Evolutionary conservation across 768 basidiomycete genomes (phyloP).

Genomic region (Russula dissimulans): DNA sequence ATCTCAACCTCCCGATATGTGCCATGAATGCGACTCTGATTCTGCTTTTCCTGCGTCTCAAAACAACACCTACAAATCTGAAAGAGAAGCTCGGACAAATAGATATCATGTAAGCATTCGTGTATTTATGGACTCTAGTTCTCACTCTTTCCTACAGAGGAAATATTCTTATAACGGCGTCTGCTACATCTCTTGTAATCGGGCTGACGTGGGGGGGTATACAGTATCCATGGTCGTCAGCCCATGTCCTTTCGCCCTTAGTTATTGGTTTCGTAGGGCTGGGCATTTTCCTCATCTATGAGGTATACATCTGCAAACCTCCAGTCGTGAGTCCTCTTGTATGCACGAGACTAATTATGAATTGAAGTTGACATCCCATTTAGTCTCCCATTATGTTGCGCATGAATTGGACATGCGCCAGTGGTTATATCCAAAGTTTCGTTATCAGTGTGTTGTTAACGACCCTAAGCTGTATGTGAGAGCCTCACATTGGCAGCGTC

Average conservation of each 20-base stretch:
- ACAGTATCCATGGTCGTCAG: conserved; percentile 33
- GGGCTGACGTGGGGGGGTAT: conserved; percentile 38
- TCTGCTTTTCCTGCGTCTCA: conserved; percentile 28
- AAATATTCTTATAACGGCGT: conserved; percentile 27
- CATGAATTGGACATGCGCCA: conserved; percentile 26
- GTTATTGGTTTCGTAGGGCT: conserved; percentile 33
- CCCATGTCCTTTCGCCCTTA: conserved; percentile 34
- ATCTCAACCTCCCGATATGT: conserved; percentile 33
- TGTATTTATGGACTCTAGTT: neutral
- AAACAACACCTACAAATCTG: conserved; percentile 27
- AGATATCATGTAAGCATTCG: conserved; percentile 31
- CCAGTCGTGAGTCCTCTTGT: conserved; percentile 27
- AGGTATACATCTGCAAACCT: conserved; percentile 25
- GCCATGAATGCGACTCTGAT: conserved; percentile 24
- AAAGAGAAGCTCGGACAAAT: conserved; percentile 28
- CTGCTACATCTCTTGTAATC: conserved; percentile 25
- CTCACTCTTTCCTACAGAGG: conserved; percentile 25
- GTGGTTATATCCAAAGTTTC: conserved; percentile 30
- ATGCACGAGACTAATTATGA: neutral
- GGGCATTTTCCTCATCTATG: conserved; percentile 31
- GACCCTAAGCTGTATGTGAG: conserved; percentile 13
- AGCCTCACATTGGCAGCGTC: neutral
- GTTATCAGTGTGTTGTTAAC: conserved; percentile 21
- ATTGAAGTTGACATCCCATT: neutral
- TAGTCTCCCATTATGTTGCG: conserved; percentile 29